Base-by-base conservation (phyloP, 306 rosid species). In the Ochetophila trinervis region DNA sequence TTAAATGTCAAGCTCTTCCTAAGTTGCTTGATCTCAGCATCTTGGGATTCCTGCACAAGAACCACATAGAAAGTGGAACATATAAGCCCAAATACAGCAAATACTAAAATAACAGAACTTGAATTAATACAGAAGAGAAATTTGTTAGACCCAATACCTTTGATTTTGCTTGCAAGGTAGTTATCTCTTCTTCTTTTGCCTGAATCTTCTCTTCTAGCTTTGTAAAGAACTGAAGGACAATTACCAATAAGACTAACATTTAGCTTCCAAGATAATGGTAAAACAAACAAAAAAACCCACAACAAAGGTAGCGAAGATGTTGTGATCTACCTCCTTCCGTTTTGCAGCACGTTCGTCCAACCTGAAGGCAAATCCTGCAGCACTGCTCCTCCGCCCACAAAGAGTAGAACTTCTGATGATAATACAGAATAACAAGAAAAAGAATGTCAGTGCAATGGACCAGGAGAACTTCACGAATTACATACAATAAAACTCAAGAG, bases 261-360 rank as follows among this genome's bases (percentile, higher is more conserved):
- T 8, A 40, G 12, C 12, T 40, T 40, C 45, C 45, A 40, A 19
- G 37, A 60, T 60, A 60, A n/a, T 20, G 12, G 56, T 22, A 27
- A 40, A 23, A 13, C 6, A 13, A 35, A n/a, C 13, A 36, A 53
- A 48, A 60, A 62, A 36, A 40, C n/a, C 23, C 5, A 62, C 56
- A n/a, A 57, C 75, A 19, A 52, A 32, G 68, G 35, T 40, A 40
- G 2, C 21, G 72, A 34, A 60, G 70, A 49, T 68, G 48, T 54
- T 35, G 52, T 68, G 37, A 76, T 61, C 35, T 42, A 93, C 97
- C 99, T 93, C 96, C 81, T 79, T 93, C 76, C 99, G 76, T 70
- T 93, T 93, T 68, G 91, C 99, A 17, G 96, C 99, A 50, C 99
- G 85, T 76, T 93, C 97, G 63, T 86, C 91, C 94, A 88, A 75